Conservation (phyloP, 2,329 filamentous ascomycete species). For the Coniella lustricola region DNA sequence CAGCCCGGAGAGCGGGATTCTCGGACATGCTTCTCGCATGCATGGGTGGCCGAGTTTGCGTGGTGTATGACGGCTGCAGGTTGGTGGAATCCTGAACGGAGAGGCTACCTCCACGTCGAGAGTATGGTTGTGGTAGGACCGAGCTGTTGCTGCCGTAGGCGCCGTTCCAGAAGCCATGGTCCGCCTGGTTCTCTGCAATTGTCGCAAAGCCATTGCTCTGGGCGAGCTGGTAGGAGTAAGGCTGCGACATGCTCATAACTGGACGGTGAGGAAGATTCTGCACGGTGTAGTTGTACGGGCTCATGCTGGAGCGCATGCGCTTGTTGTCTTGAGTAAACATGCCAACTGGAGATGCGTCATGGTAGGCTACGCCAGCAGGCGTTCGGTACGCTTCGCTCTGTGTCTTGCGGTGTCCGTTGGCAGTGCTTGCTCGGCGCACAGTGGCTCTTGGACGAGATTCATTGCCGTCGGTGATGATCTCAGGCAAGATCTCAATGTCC, state of each 20-base stretch:
- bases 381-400: constrained; percentile 18
- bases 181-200: constrained; percentile 27
- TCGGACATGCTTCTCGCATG: constrained; percentile 17
- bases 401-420: constrained; percentile 12
- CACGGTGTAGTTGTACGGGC: constrained; percentile 6
- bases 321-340: constrained; percentile 9
- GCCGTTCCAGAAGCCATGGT: constrained; percentile 23
- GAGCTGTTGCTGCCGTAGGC: constrained; percentile 15
- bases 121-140: constrained; percentile 14
- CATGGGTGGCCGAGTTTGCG: constrained; percentile 6
- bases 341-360: constrained; percentile 5
- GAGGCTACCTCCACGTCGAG: constrained; percentile 3
- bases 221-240: constrained; percentile 1
- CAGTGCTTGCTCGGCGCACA: constrained; percentile 19
- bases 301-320: constrained; percentile 12
- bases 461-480: constrained; percentile 36
- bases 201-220: constrained; percentile 22
- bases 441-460: constrained; percentile 17
- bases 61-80: constrained; percentile 7
- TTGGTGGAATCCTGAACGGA: background rate
- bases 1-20: constrained; percentile 10
- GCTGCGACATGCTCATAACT: constrained; percentile 5
- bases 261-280: constrained; percentile 25
- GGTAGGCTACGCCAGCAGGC: constrained; percentile 17
- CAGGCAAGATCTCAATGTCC: constrained; percentile 53